Evolutionary conservation across 352 stramenopile species (phyloP), one percentile per base, ranked within the genome.

Genomic region (Phytophthora fragariae): DNA sequence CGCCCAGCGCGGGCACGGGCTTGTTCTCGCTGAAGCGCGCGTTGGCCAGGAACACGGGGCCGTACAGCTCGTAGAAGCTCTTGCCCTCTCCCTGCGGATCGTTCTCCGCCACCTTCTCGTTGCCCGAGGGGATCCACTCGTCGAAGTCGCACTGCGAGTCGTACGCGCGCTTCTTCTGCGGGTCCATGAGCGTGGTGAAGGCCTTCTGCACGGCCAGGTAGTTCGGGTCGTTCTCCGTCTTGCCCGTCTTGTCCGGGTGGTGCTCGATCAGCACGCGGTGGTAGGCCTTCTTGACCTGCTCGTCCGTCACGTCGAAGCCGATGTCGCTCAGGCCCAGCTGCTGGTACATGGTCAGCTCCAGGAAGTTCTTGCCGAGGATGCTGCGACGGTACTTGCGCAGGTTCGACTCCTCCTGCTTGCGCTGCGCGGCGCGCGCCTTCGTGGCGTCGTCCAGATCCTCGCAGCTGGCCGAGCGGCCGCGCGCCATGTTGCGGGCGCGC

Each of bases 181-280:
- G 77, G 76, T 94, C 88, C 83, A 88, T 94, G 49, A 95, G 80
- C 55, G 89, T 95, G 27, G 81, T 63, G 62, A 94, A 95, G 35
- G 89, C 89, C 70, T 93, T 95, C 68, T 96, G 88, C 35, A 95
- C 90, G 1, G 90, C 90, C 63, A 97, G 62, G 65, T 95, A 95
- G 84, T 97, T 97, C 2, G 90, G 89, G 72, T 95, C 86, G 72
- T 97, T 96, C 78, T 97, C 89, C 27, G 90, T 94, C 79, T 95
- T 95, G 59, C 91, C 82, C 41, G 90, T 97, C 77, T 96, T 95
- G 77, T 95, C 86, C 17, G 90, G 87, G 77, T 95, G 90, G 80
- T 97, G 89, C 70, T 95, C 89, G 39, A 96, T 96, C 11, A 97
- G 73, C 54, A 95, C 90, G 63, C 89, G 89, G 72, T 95, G 89